Evolutionary conservation across 257 asterid genomes (phyloP), one percentile per base, ranked within the genome.

Genomic region (Rehmannia glutinosa): DNA sequence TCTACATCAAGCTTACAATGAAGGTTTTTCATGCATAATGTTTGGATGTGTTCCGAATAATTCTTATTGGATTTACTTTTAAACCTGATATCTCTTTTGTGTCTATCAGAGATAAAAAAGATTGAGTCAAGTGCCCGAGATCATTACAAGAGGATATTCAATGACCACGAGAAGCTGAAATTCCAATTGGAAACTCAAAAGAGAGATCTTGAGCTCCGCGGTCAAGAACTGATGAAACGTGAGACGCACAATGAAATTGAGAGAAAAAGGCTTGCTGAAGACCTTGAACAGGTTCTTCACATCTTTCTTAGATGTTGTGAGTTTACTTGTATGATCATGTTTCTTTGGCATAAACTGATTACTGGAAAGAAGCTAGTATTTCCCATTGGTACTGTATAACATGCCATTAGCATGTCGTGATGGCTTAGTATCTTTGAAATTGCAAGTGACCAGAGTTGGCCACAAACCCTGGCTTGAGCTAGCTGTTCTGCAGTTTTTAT

Each of bases 131-230:
- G 86, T 75, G 93, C 95, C 6, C 81, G 85, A 43, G 96, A 84
- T 59, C 98, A 94, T 84, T 86, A 83, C 75, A 80, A 71, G 80
- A 89, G 58, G 85, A 94, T 92, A 64, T 84, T 83, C 74, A 73
- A 66, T 42, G 96, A 91, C 73, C 97, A 91, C 43, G 95, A 86
- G 77, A 90, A 82, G 86, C 72, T 81, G 78, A 90, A 87, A 75
- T 35, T 68, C 62, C 95, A 84, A 65, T 62, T 93, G 74, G 95
- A 83, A 78, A 69, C 70, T 71, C 92, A 88, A 54, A 88, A 78
- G 82, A 77, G 65, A 70, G 88, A 90, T 67, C 97, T 93, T 55
- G 96, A 90, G 73, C 61, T 54, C 42, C 89, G 87, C 69, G 87
- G 87, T 53, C 76, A 79, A 61, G 95, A 82, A 72, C 79, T 94